Evolutionary conservation across 345 rosid species (phyloP).

Genomic region (Murraya paniculata): DNA sequence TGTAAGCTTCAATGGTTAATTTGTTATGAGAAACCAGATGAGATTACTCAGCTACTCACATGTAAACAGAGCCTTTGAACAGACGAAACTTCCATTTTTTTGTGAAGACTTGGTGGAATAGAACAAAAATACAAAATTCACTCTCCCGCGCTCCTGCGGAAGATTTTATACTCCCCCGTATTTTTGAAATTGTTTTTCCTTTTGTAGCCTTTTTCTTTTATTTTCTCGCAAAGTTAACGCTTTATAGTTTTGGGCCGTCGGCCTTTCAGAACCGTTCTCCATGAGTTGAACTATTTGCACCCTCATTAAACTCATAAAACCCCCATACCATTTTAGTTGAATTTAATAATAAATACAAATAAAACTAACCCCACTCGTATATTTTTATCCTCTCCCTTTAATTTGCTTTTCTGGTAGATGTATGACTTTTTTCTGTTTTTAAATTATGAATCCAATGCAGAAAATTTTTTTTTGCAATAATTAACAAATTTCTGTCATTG

Average conservation of each 20-base stretch:
- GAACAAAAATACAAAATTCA: neutral
- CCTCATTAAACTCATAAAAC: too few relatives aligned
- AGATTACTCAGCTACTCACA: constrained; percentile 19
- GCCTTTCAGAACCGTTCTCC: neutral
- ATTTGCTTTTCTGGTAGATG: too few relatives aligned
- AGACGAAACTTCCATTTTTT: constrained; percentile 28
- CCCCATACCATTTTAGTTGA: too few relatives aligned
- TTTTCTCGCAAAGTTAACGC: neutral
- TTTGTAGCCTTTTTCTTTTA: too few relatives aligned
- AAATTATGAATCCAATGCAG: too few relatives aligned
- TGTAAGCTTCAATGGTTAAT: neutral
- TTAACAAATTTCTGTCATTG: too few relatives aligned
- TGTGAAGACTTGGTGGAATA: neutral
- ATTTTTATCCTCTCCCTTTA: too few relatives aligned
- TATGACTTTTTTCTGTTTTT: too few relatives aligned
- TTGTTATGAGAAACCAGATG: neutral
- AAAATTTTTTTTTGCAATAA: too few relatives aligned
- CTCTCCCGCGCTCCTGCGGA: constrained; percentile 6
- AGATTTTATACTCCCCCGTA: neutral
- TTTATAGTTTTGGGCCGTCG: neutral
- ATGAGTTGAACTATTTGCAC: too few relatives aligned
- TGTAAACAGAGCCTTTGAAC: constrained; percentile 29
- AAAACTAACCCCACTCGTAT: too few relatives aligned
- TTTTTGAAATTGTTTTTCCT: neutral
- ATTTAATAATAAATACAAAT: too few relatives aligned